Evolutionary conservation across 176 grass and related monocot species (phyloP), one percentile per base, ranked within the genome.

Genomic region (Urochloa ruziziensis): DNA sequence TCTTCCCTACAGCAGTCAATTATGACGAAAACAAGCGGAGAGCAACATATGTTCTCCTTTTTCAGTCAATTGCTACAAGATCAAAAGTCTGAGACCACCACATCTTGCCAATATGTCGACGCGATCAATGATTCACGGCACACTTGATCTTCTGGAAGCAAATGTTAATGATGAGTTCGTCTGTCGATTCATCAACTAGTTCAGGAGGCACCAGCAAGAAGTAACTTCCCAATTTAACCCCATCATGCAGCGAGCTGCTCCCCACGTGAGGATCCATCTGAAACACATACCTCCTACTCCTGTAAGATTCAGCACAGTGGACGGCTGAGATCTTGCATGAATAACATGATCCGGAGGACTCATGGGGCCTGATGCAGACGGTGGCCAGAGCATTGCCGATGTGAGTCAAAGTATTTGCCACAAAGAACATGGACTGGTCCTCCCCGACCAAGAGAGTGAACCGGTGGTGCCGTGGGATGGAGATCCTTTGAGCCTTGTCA

Each of bases 271-370:
- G 52, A 35, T 78, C 64, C 83, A 67, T 76, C 11, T 56, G 83
- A 57, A 78, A 85, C 74, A 78, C 63, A 5, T 78, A 67, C 63
- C 71, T 85, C 27, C 83, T n/a, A n/a, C n/a, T 74, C 4, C 70
- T 67, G 1, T 30, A 51, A 34, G 28, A 13, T 39, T 21, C 19
- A 47, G 42, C 21, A 59, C 12, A 1, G 1, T 58, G 12, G 23
- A 75, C 51, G 6, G 62, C 74, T 18, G 74, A 85, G 37, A 85
- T 78, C 28, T 61, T 78, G 74, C 51, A 85, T 0, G 83, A 78
- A 48, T 48, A 78, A 12, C 40, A 78, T 0, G 64, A 32, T 47
- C n/a, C 74, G 0, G 29, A 70, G 1, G 37, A 85, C 17, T 78
- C 83, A 2, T 61, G 39, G 28, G 83, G 49, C 51, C 64, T 70